Percentiles rank a stretch among this genome's conserved stretches.
Conservation (phyloP, 371 early-diverging fungal genomes). For the Actinomucor elegans region DNA sequence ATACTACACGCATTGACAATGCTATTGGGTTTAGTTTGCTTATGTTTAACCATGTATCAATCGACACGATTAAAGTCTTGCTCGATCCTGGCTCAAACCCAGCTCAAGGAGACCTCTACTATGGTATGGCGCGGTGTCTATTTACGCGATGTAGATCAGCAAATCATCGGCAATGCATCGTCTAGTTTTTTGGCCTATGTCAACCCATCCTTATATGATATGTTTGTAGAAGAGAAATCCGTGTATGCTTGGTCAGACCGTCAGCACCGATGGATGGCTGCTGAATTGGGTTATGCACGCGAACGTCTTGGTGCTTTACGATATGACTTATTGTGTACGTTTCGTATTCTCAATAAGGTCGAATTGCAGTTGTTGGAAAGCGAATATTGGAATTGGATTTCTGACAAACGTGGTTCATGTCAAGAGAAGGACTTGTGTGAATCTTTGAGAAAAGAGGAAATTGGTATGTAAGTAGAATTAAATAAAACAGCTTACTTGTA, state of each 20-base stretch:
- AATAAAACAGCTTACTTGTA: no score
- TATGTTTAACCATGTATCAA: conserved; percentile 13
- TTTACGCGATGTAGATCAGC: conserved; percentile 32
- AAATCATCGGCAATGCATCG: background rate
- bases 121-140: conserved; percentile 47
- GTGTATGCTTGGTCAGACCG: conserved; percentile 23
- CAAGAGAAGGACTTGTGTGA: background rate
- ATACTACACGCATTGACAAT: background rate
- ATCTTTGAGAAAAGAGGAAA: background rate
- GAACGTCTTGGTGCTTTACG: conserved; percentile 52
- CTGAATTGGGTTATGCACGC: conserved; percentile 46
- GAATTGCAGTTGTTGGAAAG: conserved; percentile 49
- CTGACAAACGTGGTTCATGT: conserved; percentile 48
- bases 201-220: conserved; percentile 17
- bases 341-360: conserved; percentile 46
- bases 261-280: conserved; percentile 50
- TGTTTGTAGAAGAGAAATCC: conserved; percentile 18
- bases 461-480: no score
- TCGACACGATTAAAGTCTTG: background rate
- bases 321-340: conserved; percentile 48
- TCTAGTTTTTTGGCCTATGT: conserved; percentile 3
- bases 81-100: background rate
- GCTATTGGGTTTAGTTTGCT: background rate
- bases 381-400: conserved; percentile 59
- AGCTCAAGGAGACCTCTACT: background rate